Evolutionary conservation across 257 asterid species (phyloP).

Genomic region (Penstemon davidsonii): DNA sequence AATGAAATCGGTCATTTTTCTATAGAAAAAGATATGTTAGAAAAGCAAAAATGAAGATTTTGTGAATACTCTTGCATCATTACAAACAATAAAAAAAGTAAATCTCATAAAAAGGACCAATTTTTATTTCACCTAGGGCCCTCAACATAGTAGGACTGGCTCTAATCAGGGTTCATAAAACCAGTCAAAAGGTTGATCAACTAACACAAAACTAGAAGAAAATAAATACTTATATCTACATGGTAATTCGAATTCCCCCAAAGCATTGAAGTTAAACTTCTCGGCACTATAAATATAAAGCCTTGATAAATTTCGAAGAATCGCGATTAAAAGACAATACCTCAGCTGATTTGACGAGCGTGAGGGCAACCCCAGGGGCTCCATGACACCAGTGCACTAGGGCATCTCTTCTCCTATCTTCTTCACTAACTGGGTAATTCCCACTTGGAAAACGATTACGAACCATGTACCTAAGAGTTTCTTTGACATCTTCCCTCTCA

Average conservation of each 20-base stretch:
- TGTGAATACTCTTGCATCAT: too few relatives aligned
- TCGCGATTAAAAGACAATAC: slow-evolving; percentile 28
- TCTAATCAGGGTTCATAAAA: too few relatives aligned
- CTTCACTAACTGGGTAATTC: slow-evolving; percentile 69
- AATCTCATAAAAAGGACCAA: too few relatives aligned
- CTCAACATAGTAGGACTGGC: too few relatives aligned
- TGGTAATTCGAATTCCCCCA: too few relatives aligned
- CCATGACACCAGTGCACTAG: slow-evolving; percentile 90
- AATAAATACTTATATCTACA: background rate
- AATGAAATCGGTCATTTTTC: too few relatives aligned
- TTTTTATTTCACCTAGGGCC: too few relatives aligned
- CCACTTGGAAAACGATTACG: slow-evolving; percentile 57
- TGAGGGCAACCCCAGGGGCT: slow-evolving; percentile 75
- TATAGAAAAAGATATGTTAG: too few relatives aligned
- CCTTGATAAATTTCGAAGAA: background rate
- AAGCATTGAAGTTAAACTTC: background rate
- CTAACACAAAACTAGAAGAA: background rate
- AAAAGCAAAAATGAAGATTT: too few relatives aligned
- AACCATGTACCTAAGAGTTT: slow-evolving; percentile 63
- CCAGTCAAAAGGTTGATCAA: background rate
- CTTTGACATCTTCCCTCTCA: slow-evolving; percentile 60
- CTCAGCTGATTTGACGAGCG: slow-evolving; percentile 75
- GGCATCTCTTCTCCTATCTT: slow-evolving; percentile 46
- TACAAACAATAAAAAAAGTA: too few relatives aligned
- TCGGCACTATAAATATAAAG: background rate